Conservation (phyloP, 108 stramenopile species). For the Seminavis robusta region DNA sequence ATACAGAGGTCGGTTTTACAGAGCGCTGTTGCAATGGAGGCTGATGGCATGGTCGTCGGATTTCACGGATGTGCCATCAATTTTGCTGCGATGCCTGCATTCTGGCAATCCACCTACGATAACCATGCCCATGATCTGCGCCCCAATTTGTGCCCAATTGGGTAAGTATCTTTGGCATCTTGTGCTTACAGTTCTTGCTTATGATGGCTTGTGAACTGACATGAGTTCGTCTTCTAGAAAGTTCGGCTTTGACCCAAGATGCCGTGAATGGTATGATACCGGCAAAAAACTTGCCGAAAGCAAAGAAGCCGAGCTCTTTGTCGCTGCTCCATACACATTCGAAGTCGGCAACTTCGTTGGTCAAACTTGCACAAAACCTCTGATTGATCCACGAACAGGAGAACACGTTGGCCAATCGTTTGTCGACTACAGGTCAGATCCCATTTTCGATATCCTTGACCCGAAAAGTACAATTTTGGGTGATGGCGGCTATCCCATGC, state of each 20-base stretch:
- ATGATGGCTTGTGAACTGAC: no score
- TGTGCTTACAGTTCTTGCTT: no score
- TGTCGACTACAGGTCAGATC: slow-evolving; percentile 2
- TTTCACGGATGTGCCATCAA: slow-evolving; percentile 38
- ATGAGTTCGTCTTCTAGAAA: no score
- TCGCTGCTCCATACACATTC: no score
- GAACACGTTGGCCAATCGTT: slow-evolving; percentile 9
- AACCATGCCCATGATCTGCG: slow-evolving; percentile 36
- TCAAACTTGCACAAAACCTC: slow-evolving; percentile 14
- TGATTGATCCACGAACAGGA: slow-evolving; percentile 13
- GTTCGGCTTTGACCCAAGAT: slow-evolving; percentile 56
- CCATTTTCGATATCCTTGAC: neutral
- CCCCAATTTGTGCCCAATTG: slow-evolving; percentile 44
- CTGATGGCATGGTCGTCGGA: slow-evolving; percentile 45
- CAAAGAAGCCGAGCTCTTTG: no score
- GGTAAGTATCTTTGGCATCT: no score
- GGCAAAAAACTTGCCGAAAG: no score
- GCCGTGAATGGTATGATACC: slow-evolving; percentile 30
- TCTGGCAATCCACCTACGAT: slow-evolving; percentile 20
- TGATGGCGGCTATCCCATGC: slow-evolving; percentile 10
- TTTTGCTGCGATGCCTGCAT: slow-evolving; percentile 18
- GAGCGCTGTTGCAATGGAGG: no score
- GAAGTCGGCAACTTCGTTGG: no score
- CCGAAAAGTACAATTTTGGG: neutral
- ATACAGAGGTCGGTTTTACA: no score